Evolutionary conservation across 176 grass and related monocot species (phyloP).

Genomic region (Echinochloa phyllopogon): DNA sequence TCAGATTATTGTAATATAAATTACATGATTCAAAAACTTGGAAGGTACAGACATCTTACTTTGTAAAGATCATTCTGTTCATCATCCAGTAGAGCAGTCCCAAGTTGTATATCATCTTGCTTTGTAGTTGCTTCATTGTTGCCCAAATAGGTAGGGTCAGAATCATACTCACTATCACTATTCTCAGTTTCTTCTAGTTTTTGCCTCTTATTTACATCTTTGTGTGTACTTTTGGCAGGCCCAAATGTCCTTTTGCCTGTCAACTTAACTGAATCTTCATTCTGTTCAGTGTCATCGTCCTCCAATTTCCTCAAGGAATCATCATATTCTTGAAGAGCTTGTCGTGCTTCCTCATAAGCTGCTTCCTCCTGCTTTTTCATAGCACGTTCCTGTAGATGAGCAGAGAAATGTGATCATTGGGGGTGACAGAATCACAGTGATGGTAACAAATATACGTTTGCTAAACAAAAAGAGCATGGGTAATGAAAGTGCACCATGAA

Average conservation of each 20-base stretch:
- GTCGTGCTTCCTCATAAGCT: conserved; percentile 71
- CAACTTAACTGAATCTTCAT: conserved; percentile 59
- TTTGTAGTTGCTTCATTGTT: conserved; percentile 57
- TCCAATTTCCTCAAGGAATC: conserved; percentile 79
- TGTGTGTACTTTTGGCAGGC: conserved; percentile 51
- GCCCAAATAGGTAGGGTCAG: conserved; percentile 37
- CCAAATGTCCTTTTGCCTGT: conserved; percentile 80
- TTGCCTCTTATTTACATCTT: conserved; percentile 56
- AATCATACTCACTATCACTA: conserved; percentile 75
- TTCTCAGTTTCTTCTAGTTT: conserved; percentile 51
- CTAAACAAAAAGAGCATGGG: conserved; percentile 13
- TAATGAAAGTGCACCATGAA: conserved; percentile 72
- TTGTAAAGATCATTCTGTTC: conserved; percentile 62
- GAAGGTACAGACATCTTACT: conserved; percentile 49
- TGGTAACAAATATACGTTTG: conserved; percentile 9
- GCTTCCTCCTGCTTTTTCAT: conserved; percentile 81
- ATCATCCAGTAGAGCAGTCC: conserved; percentile 63
- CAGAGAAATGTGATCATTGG: conserved; percentile 11
- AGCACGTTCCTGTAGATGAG: conserved; percentile 72
- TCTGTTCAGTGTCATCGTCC: conserved; percentile 53
- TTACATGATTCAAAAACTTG: conserved; percentile 13
- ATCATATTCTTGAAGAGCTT: conserved; percentile 82
- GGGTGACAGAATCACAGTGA: neutral
- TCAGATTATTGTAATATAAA: conserved; percentile 35
- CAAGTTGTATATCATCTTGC: conserved; percentile 46